A percentile compares a stretch with the other conserved stretches of the same genome.
phyloP scores from a whole-genome alignment of 177 flowering plant species.

The Vitis hybrid region DNA sequence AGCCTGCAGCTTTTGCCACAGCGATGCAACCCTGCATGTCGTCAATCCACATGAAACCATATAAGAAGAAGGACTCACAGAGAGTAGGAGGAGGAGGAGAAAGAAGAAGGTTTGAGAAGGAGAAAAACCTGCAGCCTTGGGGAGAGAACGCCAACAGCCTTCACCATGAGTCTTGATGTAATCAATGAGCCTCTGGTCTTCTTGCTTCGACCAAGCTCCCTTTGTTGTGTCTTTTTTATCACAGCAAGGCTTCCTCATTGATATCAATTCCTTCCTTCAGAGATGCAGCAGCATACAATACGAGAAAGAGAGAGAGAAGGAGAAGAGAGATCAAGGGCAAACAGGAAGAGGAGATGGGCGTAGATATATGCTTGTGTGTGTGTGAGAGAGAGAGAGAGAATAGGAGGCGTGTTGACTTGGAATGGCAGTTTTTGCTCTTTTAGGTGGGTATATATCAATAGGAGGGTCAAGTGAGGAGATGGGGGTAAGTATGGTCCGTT shows the following conservation, averaged over 20 bases:
- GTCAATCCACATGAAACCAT: too few species aligned
- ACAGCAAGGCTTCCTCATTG: conserved; percentile 60
- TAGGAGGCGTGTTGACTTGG: conserved; percentile 7
- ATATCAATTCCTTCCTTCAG: background rate
- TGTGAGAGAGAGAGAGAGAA: background rate
- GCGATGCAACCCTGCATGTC: conserved; percentile 24
- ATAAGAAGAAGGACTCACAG: background rate
- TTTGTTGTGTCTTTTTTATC: conserved; percentile 50
- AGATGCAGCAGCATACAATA: too few species aligned
- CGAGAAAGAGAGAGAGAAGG: too few species aligned
- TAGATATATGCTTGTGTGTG: background rate
- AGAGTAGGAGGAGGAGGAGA: too few species aligned
- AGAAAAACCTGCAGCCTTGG: conserved; percentile 50
- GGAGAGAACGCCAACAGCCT: conserved; percentile 63
- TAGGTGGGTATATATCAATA: conserved; percentile 9
- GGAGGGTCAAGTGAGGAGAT: background rate
- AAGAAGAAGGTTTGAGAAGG: background rate
- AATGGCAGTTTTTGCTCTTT: conserved; percentile 14
- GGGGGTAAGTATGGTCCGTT: background rate
- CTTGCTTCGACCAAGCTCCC: conserved; percentile 72
- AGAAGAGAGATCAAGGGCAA: background rate
- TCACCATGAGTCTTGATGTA: conserved; percentile 55
- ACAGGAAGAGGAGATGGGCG: background rate
- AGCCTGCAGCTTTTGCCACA: conserved; percentile 41
- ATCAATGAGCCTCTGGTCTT: conserved; percentile 56